Evolutionary conservation across 2,329 filamentous ascomycete species (phyloP), one percentile per base, ranked within the genome.

Genomic region (Penicillium vulpinum): DNA sequence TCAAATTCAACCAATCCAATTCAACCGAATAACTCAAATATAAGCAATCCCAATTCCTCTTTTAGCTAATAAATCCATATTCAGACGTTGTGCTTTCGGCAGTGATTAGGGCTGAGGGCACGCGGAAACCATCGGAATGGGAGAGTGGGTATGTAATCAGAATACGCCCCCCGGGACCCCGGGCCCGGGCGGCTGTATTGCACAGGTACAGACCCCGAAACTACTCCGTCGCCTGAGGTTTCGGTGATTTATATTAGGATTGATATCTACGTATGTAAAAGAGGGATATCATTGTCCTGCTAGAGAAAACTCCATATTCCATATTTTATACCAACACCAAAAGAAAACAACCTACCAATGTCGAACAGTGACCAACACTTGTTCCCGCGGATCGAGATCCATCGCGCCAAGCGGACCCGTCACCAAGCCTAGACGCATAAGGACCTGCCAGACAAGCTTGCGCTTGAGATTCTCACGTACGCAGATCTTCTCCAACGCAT

Each of bases 381-480:
- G 73, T 52, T 77, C 74, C 31, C 65, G 62, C 3, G 68, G 54
- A 57, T 76, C 70, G 45, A 69, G 55, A 46, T 73, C 70, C 29
- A 69, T 54, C 28, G 64, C 63, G 21, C 64, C 61, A 22, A 66
- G 65, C 38, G 68, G 64, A 39, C 81, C 82, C 54, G 89, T 73
- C 53, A 87, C 78, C 45, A 84, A 83, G 79, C 89, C 92, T 15
- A 91, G 82, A 64, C 90, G 88, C 40, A 70, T 76, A 31, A 85
- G 73, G 56, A 84, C 65, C 61, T 77, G 74, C 75, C 78, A 79
- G 4, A 85, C 81, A 40, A 78, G 72, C 76, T 93, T 95, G 55
- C 91, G 82, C 78, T 94, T 96, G 77, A 95, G 83, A 6, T 90
- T 89, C 75, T 97, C 91, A 55, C 88, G 83, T n/a, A 94, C 78